phyloP scores from a whole-genome alignment of 108 stramenopile species.

The Nitzschia putrida region DNA sequence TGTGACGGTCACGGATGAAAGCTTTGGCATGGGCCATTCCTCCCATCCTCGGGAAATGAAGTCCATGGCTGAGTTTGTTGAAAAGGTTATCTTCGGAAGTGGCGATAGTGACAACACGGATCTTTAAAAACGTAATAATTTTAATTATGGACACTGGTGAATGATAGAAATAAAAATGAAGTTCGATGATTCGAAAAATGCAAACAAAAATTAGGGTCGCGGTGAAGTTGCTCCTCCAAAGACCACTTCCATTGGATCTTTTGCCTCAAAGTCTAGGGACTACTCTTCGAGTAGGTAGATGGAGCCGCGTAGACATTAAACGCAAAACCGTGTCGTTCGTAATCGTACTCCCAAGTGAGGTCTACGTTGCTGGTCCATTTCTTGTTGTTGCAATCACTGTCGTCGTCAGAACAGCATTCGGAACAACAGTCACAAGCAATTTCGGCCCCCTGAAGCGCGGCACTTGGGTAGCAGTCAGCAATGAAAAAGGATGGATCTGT shows the following conservation, averaged over 20 bases:
- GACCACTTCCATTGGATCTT: no score
- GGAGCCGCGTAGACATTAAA: constrained; percentile 9
- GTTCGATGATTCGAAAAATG: neutral
- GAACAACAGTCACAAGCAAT: constrained; percentile 33
- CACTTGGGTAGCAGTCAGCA: constrained; percentile 17
- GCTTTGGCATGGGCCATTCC: constrained; percentile 76
- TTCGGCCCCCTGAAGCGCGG: neutral
- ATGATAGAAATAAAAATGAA: neutral
- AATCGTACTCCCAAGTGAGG: constrained; percentile 28
- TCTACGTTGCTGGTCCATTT: constrained; percentile 25
- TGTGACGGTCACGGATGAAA: constrained; percentile 37
- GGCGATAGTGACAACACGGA: constrained; percentile 1
- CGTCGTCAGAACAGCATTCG: constrained; percentile 21
- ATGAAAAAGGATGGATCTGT: constrained; percentile 1
- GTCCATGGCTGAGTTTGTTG: constrained; percentile 75
- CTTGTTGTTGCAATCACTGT: constrained; percentile 28
- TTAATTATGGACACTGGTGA: neutral
- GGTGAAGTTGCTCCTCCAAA: no score
- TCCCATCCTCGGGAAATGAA: constrained; percentile 67
- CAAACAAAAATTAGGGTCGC: neutral
- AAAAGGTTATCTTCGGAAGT: constrained; percentile 46
- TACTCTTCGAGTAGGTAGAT: neutral
- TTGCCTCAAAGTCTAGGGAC: neutral
- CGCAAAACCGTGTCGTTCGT: constrained; percentile 16
- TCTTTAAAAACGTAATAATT: neutral